A percentile compares a stretch with the other conserved stretches of the same genome.
These are phyloP conservation scores for Sclerotinia borealis DNA, from an alignment of 2,329 filamentous ascomycete genomes.

Conservation along the genomic window DNA sequence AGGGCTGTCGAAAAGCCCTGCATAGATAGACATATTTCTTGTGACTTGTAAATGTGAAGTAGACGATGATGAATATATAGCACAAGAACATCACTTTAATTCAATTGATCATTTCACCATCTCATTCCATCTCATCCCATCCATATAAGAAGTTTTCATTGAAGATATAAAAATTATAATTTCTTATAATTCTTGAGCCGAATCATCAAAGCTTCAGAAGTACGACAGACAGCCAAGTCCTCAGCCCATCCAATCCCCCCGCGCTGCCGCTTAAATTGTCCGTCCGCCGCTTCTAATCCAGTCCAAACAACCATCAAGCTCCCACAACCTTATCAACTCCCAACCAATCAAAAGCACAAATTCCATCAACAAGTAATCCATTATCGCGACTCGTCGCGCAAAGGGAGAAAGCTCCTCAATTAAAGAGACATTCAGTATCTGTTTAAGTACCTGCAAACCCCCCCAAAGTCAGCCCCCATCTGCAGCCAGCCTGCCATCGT, in stretches of 20 bases:
- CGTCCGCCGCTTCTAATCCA: neutral
- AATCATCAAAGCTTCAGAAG: no score
- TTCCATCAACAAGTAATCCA: slow-evolving; percentile 8
- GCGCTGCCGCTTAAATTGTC: slow-evolving; percentile 2
- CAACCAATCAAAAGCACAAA: slow-evolving; percentile 7
- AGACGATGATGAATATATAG: neutral
- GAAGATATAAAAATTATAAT: neutral
- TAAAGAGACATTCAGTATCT: neutral
- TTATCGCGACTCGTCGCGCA: slow-evolving; percentile 13
- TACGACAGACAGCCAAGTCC: neutral
- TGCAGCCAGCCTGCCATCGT: neutral
- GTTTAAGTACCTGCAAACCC: neutral
- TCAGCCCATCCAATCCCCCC: neutral
- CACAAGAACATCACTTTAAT: neutral
- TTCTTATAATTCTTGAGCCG: neutral
- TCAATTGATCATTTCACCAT: neutral
- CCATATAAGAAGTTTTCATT: neutral
- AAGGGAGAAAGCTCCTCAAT: neutral
- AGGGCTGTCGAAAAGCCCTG: neutral
- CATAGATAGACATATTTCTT: neutral
- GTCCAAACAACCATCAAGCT: neutral
- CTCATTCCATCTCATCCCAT: no score
- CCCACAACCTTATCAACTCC: slow-evolving; percentile 1
- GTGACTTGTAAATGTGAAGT: neutral
- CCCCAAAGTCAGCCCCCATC: neutral